These are phyloP conservation scores for Penicillium canariense DNA, from an alignment of 495 filamentous ascomycete genomes.

Conservation along the genomic window DNA sequence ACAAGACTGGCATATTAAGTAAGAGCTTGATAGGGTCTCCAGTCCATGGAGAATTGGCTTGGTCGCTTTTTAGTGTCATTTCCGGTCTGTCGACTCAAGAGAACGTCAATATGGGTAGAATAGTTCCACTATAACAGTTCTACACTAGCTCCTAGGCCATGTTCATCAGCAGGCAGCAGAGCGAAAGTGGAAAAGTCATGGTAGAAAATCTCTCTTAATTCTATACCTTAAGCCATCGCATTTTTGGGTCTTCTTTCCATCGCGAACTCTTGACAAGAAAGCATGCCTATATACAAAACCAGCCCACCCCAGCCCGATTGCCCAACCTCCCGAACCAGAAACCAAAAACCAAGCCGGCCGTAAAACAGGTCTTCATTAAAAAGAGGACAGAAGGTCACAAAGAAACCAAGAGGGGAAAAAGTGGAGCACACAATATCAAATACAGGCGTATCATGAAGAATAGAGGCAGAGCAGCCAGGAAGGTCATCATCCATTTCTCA, in stretches of 20 bases:
- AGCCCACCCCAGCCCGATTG: constrained; percentile 7
- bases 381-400: not conserved
- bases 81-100: no score
- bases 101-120: no score
- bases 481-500: constrained; percentile 24
- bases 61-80: no score
- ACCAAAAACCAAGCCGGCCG: constrained; percentile 7
- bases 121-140: no score
- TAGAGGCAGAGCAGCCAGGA: not conserved
- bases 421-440: constrained; percentile 10
- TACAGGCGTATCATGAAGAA: constrained; percentile 21
- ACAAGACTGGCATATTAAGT: no score
- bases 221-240: not conserved
- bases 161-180: no score
- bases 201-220: not conserved
- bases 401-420: not conserved
- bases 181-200: no score
- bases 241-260: not conserved
- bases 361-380: constrained; percentile 19
- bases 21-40: no score
- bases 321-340: not conserved
- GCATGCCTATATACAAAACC: not conserved
- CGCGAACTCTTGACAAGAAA: not conserved
- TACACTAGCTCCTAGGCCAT: no score
- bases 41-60: no score